Evolutionary conservation across 1,284 basidiomycete genomes (phyloP), one percentile per base, ranked within the genome.

Genomic region (Leccinum griseonigrum): DNA sequence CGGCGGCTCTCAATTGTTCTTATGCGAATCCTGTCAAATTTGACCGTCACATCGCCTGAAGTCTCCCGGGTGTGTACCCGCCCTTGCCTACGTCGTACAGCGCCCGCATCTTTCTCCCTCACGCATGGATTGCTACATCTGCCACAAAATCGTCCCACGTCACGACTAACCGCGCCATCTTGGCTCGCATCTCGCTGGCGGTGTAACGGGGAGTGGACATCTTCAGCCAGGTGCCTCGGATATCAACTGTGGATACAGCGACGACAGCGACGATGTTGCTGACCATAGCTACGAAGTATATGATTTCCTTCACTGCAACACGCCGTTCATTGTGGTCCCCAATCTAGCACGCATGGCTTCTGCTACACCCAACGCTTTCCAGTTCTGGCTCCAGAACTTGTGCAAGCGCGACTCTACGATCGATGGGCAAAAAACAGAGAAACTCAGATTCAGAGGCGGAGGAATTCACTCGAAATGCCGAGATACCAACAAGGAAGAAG

Each of bases 81-180:
- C n/a, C 16, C 1, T 40, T 40, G 22, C 22, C 22, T 26, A 26
- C 38, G 8, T 40, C 38, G 16, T n/a, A 40, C 38, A 40, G 11
- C 14, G 5, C 16, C 38, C 38, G n/a, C 4, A 40, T 40, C 16
- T 40, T 40, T n/a, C 38, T 40, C 16, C 38, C 16, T 40, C 38
- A 40, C 38, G 7, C 16, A 68, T 67, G 60, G 54, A 62, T 57
- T 69, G 68, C 29, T 58, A 63, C 43, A 60, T 71, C 29, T 69
- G 68, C 48, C 52, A 63, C 38, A 13, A 29, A n/a, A 6, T 13
- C 14, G 4, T 69, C 34, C 1, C 59, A 43, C 61, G 26, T n/a
- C 22, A 60, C 46, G 53, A 71, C 18, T 71, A 63, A 34, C 54
- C 29, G 8, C 58, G 7, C 11, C 68, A 69, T 59, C 11, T 70